Conservation (phyloP, 805 yeast genomes). For the Yamadazyma scolyti region DNA sequence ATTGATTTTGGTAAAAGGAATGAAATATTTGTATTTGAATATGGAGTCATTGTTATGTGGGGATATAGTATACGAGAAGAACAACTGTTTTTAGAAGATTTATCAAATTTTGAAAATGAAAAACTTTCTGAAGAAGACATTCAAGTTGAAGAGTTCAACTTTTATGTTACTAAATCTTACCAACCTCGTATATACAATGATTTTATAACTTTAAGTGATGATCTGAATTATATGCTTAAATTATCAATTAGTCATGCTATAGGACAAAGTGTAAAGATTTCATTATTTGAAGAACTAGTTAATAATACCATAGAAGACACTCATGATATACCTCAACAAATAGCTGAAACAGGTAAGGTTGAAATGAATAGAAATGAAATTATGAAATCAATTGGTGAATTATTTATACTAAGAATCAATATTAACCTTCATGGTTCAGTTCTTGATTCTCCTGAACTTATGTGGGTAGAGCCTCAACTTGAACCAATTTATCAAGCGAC, state of each 20-base stretch:
- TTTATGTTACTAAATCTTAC: conserved; percentile 87
- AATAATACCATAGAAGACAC: conserved; percentile 97
- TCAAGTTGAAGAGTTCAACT: conserved; percentile 92
- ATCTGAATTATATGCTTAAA: conserved; percentile 85
- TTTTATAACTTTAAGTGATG: conserved; percentile 88
- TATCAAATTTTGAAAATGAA: conserved; percentile 89
- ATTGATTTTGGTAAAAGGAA: conserved; percentile 79
- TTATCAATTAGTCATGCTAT: conserved; percentile 92
- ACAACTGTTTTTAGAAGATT: conserved; percentile 69
- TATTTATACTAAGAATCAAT: conserved; percentile 81
- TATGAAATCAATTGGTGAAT: conserved; percentile 95
- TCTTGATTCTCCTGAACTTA: conserved; percentile 91
- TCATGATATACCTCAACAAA: conserved; percentile 94
- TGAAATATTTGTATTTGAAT: conserved; percentile 87
- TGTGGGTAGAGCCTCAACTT: conserved; percentile 98
- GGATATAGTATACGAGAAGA: conserved; percentile 89
- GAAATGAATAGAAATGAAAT: conserved; percentile 92
- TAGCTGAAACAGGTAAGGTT: conserved; percentile 92
- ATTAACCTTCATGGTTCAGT: conserved; percentile 84
- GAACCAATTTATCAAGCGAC: conserved; percentile 98
- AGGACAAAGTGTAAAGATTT: conserved; percentile 92
- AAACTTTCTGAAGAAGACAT: conserved; percentile 89
- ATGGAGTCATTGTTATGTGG: conserved; percentile 98
- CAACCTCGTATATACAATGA: conserved; percentile 96
- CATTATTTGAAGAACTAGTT: conserved; percentile 91